A percentile compares a stretch with the other conserved stretches of the same genome.
Conservation (phyloP, 441 rosid species). For the Metrosideros polymorpha region DNA sequence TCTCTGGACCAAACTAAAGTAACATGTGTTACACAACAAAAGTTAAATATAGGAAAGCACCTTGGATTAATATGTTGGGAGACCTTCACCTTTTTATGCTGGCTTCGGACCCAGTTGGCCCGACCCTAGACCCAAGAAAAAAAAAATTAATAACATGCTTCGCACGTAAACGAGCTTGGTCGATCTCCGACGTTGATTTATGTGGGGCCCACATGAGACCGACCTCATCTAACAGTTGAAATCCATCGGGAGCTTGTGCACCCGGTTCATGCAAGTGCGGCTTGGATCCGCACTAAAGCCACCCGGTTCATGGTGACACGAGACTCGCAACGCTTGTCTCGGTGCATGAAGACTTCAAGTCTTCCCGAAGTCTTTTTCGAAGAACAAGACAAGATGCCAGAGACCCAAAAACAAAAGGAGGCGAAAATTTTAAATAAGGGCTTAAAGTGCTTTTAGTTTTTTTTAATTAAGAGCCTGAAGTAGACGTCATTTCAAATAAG, state of each 20-base stretch:
- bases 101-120: background rate
- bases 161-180: background rate
- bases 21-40: background rate
- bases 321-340: no score
- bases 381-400: no score
- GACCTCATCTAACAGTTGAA: background rate
- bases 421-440: no score
- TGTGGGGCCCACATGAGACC: background rate
- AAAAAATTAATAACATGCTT: background rate
- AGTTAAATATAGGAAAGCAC: no score
- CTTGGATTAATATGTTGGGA: no score
- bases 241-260: background rate
- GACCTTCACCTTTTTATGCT: background rate
- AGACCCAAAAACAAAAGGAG: no score
- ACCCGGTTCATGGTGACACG: background rate
- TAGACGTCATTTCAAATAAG: no score
- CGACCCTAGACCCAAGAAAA: background rate
- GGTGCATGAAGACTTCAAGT: no score
- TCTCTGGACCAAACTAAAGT: background rate
- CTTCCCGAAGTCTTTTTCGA: no score
- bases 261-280: background rate
- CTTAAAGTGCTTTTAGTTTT: no score
- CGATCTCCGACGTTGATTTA: background rate
- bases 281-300: background rate
- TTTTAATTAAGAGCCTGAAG: no score